These are phyloP conservation scores for Sicyos baderoa DNA, from an alignment of 306 rosid genomes.

Conservation along the genomic window DNA sequence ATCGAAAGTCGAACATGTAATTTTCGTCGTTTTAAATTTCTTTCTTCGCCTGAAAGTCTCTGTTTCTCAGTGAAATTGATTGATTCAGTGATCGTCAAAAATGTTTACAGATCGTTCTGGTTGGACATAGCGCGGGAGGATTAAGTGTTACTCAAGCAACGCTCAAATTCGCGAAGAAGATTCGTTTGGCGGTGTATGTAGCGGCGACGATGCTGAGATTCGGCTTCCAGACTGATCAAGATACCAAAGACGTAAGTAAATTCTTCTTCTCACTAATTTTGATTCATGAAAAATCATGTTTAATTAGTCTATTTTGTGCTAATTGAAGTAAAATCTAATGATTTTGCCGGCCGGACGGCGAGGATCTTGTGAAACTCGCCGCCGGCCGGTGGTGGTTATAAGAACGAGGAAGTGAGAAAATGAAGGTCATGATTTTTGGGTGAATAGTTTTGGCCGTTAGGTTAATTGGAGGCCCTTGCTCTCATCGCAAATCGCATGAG, in stretches of 20 bases:
- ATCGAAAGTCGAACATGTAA: too few species aligned
- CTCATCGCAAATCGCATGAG: not conserved
- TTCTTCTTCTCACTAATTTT: constrained; percentile 7
- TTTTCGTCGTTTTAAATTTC: not conserved
- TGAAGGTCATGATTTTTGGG: not conserved
- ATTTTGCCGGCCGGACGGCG: not conserved
- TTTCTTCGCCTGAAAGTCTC: not conserved
- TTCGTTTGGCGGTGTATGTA: constrained; percentile 56
- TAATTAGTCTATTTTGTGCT: not conserved
- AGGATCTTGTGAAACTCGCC: not conserved
- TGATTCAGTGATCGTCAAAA: not conserved
- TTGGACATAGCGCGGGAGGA: constrained; percentile 97
- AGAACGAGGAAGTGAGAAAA: not conserved
- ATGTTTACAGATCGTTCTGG: constrained; percentile 56
- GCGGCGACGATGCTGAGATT: constrained; percentile 87
- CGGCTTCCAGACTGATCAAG: constrained; percentile 54
- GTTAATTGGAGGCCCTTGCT: not conserved
- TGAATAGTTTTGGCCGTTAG: not conserved
- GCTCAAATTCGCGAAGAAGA: constrained; percentile 58
- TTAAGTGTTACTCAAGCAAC: constrained; percentile 65
- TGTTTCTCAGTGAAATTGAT: not conserved
- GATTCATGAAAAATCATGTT: not conserved
- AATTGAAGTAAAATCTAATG: not conserved
- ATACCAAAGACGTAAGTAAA: constrained; percentile 32
- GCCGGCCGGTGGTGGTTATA: constrained; percentile 1